A percentile compares a stretch with the other conserved stretches of the same genome.
Evolutionary conservation across 2,329 filamentous ascomycete species (phyloP).

Genomic region (Paecilomyces sp.): DNA sequence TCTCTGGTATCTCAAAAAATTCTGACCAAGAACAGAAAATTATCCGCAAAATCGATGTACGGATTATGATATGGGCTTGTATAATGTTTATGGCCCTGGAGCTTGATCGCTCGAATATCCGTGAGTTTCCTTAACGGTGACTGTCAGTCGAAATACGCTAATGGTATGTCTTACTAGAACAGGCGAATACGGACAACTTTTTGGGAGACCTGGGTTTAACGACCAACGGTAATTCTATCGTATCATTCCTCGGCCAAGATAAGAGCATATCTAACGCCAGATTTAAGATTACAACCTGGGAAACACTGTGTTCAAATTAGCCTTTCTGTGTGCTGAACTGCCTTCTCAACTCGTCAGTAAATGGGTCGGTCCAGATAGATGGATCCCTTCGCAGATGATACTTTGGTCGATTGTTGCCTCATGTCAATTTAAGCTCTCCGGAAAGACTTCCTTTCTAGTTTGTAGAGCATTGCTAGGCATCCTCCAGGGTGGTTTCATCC

Average conservation of each 20-base stretch:
- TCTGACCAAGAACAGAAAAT: background rate
- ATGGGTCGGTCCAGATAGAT: slow-evolving; percentile 52
- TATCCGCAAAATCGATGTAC: slow-evolving; percentile 16
- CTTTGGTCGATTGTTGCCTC: slow-evolving; percentile 26
- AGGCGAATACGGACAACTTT: slow-evolving; percentile 32
- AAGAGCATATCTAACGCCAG: slow-evolving; percentile 37
- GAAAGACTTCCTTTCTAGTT: slow-evolving; percentile 32
- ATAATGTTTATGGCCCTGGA: slow-evolving; percentile 48
- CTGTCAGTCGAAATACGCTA: background rate
- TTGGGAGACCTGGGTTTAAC: background rate
- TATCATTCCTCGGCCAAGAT: slow-evolving; percentile 30
- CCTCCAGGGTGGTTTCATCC: slow-evolving; percentile 42
- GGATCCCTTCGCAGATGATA: slow-evolving; percentile 50
- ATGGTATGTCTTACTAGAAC: slow-evolving; percentile 7
- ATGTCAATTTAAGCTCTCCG: slow-evolving; percentile 41
- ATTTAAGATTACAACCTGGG: slow-evolving; percentile 43
- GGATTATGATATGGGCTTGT: slow-evolving; percentile 31
- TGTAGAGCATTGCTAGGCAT: slow-evolving; percentile 38
- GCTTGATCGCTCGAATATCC: slow-evolving; percentile 43
- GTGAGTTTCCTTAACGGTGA: background rate
- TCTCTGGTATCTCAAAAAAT: background rate
- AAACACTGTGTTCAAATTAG: slow-evolving; percentile 48
- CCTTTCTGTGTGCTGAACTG: slow-evolving; percentile 49
- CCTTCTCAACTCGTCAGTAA: slow-evolving; percentile 56
- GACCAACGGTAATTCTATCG: background rate